Evolutionary conservation across 257 asterid species (phyloP).

Genomic region (Ilex aquifolium): DNA sequence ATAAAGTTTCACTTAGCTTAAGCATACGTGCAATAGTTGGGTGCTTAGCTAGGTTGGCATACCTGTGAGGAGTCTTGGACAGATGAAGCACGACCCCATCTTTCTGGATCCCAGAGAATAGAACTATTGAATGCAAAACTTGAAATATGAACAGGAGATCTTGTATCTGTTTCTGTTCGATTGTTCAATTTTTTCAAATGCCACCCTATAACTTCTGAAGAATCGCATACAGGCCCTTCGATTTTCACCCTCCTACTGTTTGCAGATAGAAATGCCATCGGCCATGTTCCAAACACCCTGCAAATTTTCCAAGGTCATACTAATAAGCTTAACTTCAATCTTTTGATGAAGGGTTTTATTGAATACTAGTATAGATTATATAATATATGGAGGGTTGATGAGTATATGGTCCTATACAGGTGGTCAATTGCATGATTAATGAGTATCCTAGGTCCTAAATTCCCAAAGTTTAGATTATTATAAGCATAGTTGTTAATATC

Average conservation of each 20-base stretch:
- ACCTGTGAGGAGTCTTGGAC: constrained; percentile 78
- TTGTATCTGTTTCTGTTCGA: constrained; percentile 24
- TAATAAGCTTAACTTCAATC: no score
- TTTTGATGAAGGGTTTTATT: no score
- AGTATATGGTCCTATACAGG: no score
- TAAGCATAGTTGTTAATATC: no score
- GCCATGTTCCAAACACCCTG: constrained; percentile 92
- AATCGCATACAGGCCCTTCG: constrained; percentile 76
- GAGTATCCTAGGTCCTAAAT: no score
- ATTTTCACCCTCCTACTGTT: constrained; percentile 50
- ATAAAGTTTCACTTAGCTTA: no score
- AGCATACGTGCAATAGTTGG: no score
- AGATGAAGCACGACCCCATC: constrained; percentile 92
- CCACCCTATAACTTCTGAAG: constrained; percentile 82
- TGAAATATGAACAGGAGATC: constrained; percentile 59
- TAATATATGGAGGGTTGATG: no score
- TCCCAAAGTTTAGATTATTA: no score
- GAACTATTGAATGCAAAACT: constrained; percentile 90
- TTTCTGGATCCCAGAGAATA: constrained; percentile 92
- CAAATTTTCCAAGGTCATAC: background rate
- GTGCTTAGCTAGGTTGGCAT: background rate
- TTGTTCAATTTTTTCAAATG: constrained; percentile 65
- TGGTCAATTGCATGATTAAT: no score
- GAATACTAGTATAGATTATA: no score
- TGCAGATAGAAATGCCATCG: constrained; percentile 60